These are phyloP conservation scores for Arachis stenosperma DNA, from an alignment of 306 rosid genomes.

Conservation along the genomic window DNA sequence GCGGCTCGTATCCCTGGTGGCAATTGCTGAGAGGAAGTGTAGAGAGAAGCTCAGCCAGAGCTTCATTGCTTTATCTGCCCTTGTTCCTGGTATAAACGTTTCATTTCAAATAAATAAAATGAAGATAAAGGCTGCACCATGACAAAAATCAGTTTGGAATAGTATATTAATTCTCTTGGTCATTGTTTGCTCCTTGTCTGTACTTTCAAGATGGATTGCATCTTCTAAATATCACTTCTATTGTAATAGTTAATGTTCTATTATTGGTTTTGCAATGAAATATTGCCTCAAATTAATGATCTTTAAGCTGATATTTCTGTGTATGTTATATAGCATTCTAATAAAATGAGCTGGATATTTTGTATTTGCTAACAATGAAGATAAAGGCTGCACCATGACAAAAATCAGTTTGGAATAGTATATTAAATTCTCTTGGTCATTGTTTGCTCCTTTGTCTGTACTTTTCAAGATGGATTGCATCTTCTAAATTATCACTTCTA, in stretches of 20 bases:
- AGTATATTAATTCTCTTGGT: background rate
- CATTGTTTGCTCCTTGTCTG: slow-evolving; percentile 14
- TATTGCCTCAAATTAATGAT: slow-evolving; percentile 17
- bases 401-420: no score
- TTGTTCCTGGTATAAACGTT: no score
- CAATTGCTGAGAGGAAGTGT: no score
- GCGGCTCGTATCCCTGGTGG: no score
- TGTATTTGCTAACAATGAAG: slow-evolving; percentile 16
- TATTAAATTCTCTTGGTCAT: no score
- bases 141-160: background rate
- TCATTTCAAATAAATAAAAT: no score
- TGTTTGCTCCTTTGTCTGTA: no score
- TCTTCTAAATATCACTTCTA: slow-evolving; percentile 1
- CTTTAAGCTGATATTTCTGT: slow-evolving; percentile 5
- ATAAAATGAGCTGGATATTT: slow-evolving; percentile 24
- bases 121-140: background rate
- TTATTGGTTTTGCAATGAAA: background rate
- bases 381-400: no score
- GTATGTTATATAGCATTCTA: slow-evolving; percentile 16
- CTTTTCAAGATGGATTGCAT: no score
- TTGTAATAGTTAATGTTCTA: slow-evolving; percentile 8
- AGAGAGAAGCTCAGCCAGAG: no score
- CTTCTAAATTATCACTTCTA: no score
- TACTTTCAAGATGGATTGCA: slow-evolving; percentile 12
- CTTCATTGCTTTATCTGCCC: no score